Percentiles rank a stretch among this genome's conserved stretches.
These are phyloP conservation scores for Solanum gandarillasii DNA, from an alignment of 257 asterid genomes.

Conservation along the genomic window DNA sequence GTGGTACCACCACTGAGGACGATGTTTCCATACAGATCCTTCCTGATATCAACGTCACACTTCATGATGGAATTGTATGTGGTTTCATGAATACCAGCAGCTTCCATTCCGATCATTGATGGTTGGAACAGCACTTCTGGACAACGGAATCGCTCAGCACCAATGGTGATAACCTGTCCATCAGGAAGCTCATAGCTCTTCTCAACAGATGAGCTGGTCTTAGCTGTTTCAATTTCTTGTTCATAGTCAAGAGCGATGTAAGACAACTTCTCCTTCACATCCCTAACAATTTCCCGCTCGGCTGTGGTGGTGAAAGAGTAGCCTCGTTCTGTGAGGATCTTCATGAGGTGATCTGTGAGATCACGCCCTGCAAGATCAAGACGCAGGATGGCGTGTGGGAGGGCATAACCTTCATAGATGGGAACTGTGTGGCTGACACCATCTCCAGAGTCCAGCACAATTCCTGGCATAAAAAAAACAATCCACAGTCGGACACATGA, in stretches of 20 bases:
- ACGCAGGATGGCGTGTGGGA: conserved; percentile 14
- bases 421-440: conserved; percentile 27
- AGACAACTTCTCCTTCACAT: conserved; percentile 13
- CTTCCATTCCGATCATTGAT: conserved; percentile 28
- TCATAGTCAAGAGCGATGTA: conserved; percentile 22
- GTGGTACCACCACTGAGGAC: conserved; percentile 25
- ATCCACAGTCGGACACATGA: neutral
- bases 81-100: conserved; percentile 23
- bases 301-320: conserved; percentile 20
- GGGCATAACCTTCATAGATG: conserved; percentile 21
- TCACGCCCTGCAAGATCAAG: conserved; percentile 20
- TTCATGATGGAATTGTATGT: conserved; percentile 27
- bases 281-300: conserved; percentile 23
- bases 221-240: conserved; percentile 22
- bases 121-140: conserved; percentile 34
- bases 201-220: conserved; percentile 22
- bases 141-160: conserved; percentile 29
- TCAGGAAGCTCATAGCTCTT: conserved; percentile 22
- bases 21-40: conserved; percentile 21
- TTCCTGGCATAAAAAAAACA: conserved; percentile 2
- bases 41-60: conserved; percentile 25
- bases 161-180: conserved; percentile 22
- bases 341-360: conserved; percentile 21
- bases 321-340: conserved; percentile 18
- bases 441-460: conserved; percentile 21